Evolutionary conservation across 768 basidiomycete genomes (phyloP).

Genomic region (Xerocomellus intermedius): DNA sequence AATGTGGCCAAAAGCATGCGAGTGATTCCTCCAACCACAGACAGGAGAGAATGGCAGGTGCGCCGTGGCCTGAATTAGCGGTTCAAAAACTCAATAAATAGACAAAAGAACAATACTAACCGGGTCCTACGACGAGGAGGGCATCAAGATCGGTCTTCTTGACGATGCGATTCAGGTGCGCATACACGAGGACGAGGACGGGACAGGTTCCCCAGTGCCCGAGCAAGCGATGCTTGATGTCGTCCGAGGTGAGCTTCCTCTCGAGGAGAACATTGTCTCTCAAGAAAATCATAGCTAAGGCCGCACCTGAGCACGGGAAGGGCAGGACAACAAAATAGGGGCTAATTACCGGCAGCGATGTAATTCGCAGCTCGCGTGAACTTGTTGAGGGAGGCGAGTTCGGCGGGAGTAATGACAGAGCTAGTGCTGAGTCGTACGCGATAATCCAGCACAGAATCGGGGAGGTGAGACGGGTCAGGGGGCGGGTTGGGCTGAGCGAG

Average conservation of each 20-base stretch:
- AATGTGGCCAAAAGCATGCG: slow-evolving; percentile 53
- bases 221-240: slow-evolving; percentile 79
- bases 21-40: slow-evolving; percentile 85
- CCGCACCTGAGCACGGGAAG: background rate
- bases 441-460: slow-evolving; percentile 52
- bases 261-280: slow-evolving; percentile 69
- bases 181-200: slow-evolving; percentile 68
- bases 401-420: slow-evolving; percentile 46
- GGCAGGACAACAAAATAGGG: background rate
- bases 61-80: slow-evolving; percentile 61
- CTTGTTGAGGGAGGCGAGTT: slow-evolving; percentile 49
- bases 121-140: slow-evolving; percentile 80
- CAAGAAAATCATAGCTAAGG: slow-evolving; percentile 80
- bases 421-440: slow-evolving; percentile 48
- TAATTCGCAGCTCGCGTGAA: slow-evolving; percentile 68
- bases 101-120: slow-evolving; percentile 29
- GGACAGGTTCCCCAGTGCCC: slow-evolving; percentile 88
- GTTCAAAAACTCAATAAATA: background rate
- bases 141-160: slow-evolving; percentile 58
- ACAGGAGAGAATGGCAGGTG: slow-evolving; percentile 82
- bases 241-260: slow-evolving; percentile 52
- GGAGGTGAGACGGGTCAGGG: slow-evolving; percentile 65
- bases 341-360: slow-evolving; percentile 60
- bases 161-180: slow-evolving; percentile 67
- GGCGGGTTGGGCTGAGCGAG: slow-evolving; percentile 65